Evolutionary conservation across 345 rosid genomes (phyloP), one percentile per base, ranked within the genome.

Genomic region (Geranium brycei): DNA sequence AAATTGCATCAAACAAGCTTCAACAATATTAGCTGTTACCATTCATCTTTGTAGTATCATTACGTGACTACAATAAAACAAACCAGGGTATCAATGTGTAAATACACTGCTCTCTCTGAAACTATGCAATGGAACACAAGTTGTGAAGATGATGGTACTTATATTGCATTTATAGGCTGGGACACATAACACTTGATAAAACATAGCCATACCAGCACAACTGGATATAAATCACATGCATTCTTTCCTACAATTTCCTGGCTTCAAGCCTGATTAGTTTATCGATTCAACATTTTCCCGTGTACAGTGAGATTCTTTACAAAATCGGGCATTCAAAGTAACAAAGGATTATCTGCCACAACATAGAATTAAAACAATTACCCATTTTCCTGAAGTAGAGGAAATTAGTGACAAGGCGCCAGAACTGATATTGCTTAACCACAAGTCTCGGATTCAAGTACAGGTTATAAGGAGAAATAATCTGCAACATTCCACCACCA

Each of bases 321-420:
- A 47, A 47, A 47, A 47, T 13, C 0, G 53, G 1, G 15, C 0
- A 38, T 47, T 6, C 53, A 47, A 8, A 47, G 15, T 13, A 47
- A 13, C 12, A 47, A 47, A 47, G 15, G 53, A 47, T 47, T 47
- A 10, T 47, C 7, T 3, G 3, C 31, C 30, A 59, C 61, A 59
- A 7, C 14, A 19, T 16, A 35, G 59, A 35, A 51, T 5, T 0
- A 5, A 12, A 60, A 65, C 59, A 76, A 57, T 72, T 80, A 83
- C 99, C 97, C 97, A 90, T 88, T 76, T 88, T 88, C 40, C 97
- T 83, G 81, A 91, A 95, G 81, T 87, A 95, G 62, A 95, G 73
- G 80, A 95, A 95, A 75, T 95, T 95, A 35, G 99, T 95, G 70
- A 95, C 53, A 64, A 95, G 99, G 74, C 99, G 97, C 99, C 99